phyloP scores from a whole-genome alignment of 768 basidiomycete genomes.

The Hypholoma fasciculare region DNA sequence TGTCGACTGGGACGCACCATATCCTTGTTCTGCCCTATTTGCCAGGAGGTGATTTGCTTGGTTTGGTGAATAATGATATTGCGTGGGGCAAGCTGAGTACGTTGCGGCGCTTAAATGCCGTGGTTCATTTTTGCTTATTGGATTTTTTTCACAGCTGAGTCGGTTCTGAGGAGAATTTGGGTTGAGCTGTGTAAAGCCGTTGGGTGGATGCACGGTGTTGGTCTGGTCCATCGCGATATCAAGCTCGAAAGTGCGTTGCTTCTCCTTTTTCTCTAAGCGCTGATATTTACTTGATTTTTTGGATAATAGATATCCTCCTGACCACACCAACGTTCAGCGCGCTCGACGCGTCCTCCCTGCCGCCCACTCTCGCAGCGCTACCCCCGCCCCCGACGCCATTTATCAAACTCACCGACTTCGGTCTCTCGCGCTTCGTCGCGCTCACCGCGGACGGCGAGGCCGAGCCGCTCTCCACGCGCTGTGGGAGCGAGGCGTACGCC shows the following conservation, averaged over 20 bases:
- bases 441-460: slow-evolving; percentile 39
- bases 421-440: slow-evolving; percentile 83
- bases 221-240: slow-evolving; percentile 87
- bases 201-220: slow-evolving; percentile 85
- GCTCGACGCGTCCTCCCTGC: slow-evolving; percentile 18
- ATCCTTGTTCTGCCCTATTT: slow-evolving; percentile 78
- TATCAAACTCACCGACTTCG: slow-evolving; percentile 87
- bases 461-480: slow-evolving; percentile 68
- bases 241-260: slow-evolving; percentile 74
- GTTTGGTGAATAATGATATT: slow-evolving; percentile 62
- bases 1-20: slow-evolving; percentile 73
- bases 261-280: neutral
- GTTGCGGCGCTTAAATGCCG: slow-evolving; percentile 9
- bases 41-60: slow-evolving; percentile 80
- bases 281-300: neutral
- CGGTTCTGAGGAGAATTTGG: slow-evolving; percentile 68
- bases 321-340: slow-evolving; percentile 41
- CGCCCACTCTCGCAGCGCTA: slow-evolving; percentile 30
- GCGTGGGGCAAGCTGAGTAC: slow-evolving; percentile 40
- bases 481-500: slow-evolving; percentile 88
- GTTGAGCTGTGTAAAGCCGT: slow-evolving; percentile 76
- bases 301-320: slow-evolving; percentile 69
- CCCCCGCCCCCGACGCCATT: slow-evolving; percentile 52
- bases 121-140: slow-evolving; percentile 1
- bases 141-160: slow-evolving; percentile 33